A percentile compares a stretch with the other conserved stretches of the same genome.
Conservation (phyloP, 345 rosid species). For the Gossypium raimondii region DNA sequence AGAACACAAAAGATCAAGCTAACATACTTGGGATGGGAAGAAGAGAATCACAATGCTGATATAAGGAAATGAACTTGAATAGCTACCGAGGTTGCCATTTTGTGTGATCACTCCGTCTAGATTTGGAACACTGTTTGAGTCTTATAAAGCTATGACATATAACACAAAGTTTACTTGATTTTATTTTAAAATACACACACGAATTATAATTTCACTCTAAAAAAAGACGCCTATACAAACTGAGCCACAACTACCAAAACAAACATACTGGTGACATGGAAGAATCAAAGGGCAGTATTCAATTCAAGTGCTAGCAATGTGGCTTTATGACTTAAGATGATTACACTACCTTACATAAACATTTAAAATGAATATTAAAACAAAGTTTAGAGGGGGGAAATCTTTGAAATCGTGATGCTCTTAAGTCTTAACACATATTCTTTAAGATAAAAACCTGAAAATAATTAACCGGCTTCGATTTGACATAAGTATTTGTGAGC, state of each 20-base stretch:
- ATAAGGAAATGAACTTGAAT: not conserved
- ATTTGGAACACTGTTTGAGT: not conserved
- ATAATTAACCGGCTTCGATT: slow-evolving; percentile 28
- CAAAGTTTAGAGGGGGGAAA: not conserved
- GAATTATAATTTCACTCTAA: not conserved
- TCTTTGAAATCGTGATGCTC: not conserved
- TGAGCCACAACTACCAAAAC: not conserved
- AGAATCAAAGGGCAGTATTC: slow-evolving; percentile 1
- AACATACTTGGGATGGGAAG: not conserved
- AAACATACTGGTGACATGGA: not conserved
- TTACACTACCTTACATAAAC: not conserved
- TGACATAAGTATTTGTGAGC: slow-evolving; percentile 29
- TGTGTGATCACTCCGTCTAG: not conserved
- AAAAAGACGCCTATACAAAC: not conserved
- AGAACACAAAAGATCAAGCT: not conserved
- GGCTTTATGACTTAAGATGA: not conserved
- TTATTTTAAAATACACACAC: not conserved
- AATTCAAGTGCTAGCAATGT: not conserved
- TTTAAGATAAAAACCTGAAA: slow-evolving; percentile 32
- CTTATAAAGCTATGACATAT: not conserved
- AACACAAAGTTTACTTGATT: not conserved
- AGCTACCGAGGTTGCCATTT: not conserved
- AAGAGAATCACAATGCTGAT: not conserved
- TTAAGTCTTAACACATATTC: not conserved
- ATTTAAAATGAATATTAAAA: not conserved